These are phyloP conservation scores for Gnetum montanum DNA, from an alignment of 75 land plant genomes.

Conservation along the genomic window DNA sequence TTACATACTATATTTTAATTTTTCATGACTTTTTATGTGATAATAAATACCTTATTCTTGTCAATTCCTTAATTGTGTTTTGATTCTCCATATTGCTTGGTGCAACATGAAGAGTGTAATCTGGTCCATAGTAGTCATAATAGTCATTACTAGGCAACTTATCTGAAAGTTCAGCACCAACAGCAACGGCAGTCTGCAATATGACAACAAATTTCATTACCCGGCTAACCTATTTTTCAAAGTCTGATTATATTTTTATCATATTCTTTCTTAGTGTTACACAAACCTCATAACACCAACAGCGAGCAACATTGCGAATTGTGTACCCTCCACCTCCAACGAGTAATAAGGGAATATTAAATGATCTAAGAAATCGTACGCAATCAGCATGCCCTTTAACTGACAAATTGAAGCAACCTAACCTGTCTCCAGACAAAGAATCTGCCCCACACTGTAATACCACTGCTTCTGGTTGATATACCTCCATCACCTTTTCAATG, in stretches of 20 bases:
- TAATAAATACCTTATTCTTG: constrained; percentile 29
- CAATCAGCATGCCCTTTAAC: constrained; percentile 57
- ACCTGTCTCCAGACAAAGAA: constrained; percentile 45
- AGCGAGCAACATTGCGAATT: constrained; percentile 64
- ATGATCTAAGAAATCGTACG: constrained; percentile 39
- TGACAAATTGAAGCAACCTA: constrained; percentile 60
- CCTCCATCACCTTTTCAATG: constrained; percentile 44
- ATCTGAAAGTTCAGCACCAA: constrained; percentile 57
- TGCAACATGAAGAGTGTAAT: constrained; percentile 50
- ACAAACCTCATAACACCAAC: constrained; percentile 48
- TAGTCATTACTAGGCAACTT: constrained; percentile 60
- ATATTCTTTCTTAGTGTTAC: too few species aligned
- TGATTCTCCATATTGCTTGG: constrained; percentile 55
- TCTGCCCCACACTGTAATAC: constrained; percentile 65
- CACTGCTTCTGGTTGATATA: constrained; percentile 49
- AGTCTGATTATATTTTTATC: too few species aligned
- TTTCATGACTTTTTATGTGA: not conserved
- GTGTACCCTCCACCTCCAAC: constrained; percentile 75
- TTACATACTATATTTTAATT: not conserved
- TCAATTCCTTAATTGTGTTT: constrained; percentile 36
- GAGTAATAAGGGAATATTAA: constrained; percentile 60
- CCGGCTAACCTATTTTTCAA: too few species aligned
- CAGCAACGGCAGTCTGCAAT: constrained; percentile 61
- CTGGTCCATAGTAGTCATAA: constrained; percentile 68
- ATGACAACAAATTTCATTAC: too few species aligned